Base-by-base conservation (phyloP, 2,329 filamentous ascomycete species). In the Fusarium sp. region DNA sequence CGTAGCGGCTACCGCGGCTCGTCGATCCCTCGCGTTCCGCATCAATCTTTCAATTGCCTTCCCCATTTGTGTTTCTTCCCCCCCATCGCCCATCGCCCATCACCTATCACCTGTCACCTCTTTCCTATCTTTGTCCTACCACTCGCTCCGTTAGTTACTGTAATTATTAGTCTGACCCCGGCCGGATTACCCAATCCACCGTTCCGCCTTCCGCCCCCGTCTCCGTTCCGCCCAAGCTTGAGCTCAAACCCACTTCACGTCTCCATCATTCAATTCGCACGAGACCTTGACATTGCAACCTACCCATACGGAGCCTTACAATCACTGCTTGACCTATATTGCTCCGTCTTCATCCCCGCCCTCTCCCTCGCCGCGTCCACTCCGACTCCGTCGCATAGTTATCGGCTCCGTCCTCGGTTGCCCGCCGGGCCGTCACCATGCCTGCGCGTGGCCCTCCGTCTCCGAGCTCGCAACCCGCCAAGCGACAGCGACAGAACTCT, bases 401-500 rank as follows among this genome's bases (percentile, higher is more conserved):
- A 63, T 69, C 66, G 66, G 62, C 62, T 60, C 62, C 63, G 46
- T 58, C 60, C 49, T 66, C 70, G 56, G 63, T 64, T 66, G 72
- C 70, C 70, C 66, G 72, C 69, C 70, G 69, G 70, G 71, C 71
- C 65, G 63, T 73, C 68, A 76, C 61, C 57, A 79, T 79, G 77
- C 74, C 76, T 69, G 71, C 76, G 71, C 70, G 85, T 84, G 84
- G 81, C 81, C 83, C 85, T 73, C 80, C 83, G 59, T 84, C 84
- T 59, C 82, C 83, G 69, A 79, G 77, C 70, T 76, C 81, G 42
- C 82, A 86, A 70, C 85, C 86, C 42, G 78, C 81, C 71, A 89
- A 89, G 78, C 86, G 88, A 69, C 81, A 83, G 64, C 84, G 86
- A 65, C 85, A 83, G 71, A 81, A 80, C 40, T 86, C 86, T 20